Base-by-base conservation (phyloP, 352 stramenopile genomes). In the Globisporangium lucens region DNA sequence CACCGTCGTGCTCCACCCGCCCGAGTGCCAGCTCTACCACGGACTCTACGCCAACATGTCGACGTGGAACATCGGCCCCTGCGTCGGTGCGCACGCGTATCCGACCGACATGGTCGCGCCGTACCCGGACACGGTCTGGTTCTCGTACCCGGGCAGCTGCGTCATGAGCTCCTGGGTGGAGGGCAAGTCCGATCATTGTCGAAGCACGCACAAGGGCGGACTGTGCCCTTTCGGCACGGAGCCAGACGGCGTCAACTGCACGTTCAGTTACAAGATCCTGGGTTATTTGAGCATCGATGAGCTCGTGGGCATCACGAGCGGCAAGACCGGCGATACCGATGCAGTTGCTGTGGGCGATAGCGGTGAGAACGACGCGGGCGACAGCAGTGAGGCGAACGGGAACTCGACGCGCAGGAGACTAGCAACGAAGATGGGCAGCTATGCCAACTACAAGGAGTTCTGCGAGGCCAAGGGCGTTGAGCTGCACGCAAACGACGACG, bases 251-350 rank as follows among this genome's bases (percentile, higher is more conserved):
- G 53, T 87, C 33, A 66, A 33, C 35, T 94, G 84, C 72, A 92
- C 86, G 29, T 94, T 78, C 78, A 81, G 80, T 61, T 94, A 91
- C 77, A 72, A 72, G 4, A 84, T 93, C 56, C 72, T 92, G 12
- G 79, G 84, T 0, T 90, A 76, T 51, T 24, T 92, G 22, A 73
- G 62, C 24, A 87, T 92, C 57, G 84, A 92, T 64, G 72, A 87
- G 49, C 71, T 92, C 33, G 84, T 92, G 17, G 84, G 84, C n/a
- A 92, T 92, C 76, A 81, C 72, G 9, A 59, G n/a, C 17, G 75
- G 78, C 58, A 62, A 71, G 30, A 62, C 51, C 10, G 76, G 49
- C 33, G 61, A 35, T 35, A 41, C 36, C 4, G 30, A 36, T 9
- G n/a, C 46, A 13, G 36, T 35, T 24, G 33, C 55, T 12, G 61